A percentile compares a stretch with the other conserved stretches of the same genome.
phyloP scores from a whole-genome alignment of 805 yeast genomes.

The Saccharomycopsis fermentans region DNA sequence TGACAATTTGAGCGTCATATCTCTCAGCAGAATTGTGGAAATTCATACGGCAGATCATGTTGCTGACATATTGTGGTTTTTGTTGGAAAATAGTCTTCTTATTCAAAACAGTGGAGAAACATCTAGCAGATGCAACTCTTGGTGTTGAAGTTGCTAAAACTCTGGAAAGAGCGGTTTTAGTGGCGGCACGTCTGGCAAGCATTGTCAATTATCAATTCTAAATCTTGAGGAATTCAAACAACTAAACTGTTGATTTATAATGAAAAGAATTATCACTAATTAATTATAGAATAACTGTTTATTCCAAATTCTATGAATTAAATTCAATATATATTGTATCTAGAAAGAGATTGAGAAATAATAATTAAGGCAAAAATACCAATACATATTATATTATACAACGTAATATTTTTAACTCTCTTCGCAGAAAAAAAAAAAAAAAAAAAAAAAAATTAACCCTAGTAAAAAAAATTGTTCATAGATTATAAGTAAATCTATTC shows the following conservation, averaged over 20 bases:
- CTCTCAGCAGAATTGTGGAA: constrained; percentile 22
- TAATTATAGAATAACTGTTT: background rate
- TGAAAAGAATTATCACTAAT: background rate
- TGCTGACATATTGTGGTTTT: background rate
- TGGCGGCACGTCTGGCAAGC: constrained; percentile 10
- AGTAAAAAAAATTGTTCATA: background rate
- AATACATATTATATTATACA: background rate
- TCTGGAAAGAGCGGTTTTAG: constrained; percentile 3
- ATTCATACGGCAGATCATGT: constrained; percentile 1
- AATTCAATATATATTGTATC: no score
- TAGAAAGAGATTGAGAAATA: no score
- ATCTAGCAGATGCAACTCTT: constrained; percentile 6
- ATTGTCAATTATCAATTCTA: background rate
- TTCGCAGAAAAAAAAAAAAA: background rate
- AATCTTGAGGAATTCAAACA: background rate
- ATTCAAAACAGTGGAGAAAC: constrained; percentile 9
- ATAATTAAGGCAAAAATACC: background rate
- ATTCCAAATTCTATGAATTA: background rate
- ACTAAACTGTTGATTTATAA: background rate
- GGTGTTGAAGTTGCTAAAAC: background rate
- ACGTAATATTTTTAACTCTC: background rate
- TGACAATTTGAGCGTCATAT: constrained; percentile 43
- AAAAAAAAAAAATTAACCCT: background rate
- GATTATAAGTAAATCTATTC: background rate
- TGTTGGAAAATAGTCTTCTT: background rate